phyloP scores from a whole-genome alignment of 176 grass and related monocot genomes.

The Oryza glumipatula region DNA sequence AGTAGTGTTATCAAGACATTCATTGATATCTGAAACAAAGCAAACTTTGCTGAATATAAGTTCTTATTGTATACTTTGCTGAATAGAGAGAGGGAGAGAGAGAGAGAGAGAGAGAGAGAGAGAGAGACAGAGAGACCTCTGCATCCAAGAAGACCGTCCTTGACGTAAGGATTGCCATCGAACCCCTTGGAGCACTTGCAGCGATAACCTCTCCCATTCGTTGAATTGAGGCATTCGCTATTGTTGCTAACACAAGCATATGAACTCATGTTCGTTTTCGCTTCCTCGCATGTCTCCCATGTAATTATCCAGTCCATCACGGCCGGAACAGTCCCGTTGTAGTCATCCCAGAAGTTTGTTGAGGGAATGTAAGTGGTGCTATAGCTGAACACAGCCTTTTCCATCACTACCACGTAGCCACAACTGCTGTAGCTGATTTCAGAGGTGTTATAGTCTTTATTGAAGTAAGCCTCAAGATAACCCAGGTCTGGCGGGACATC shows the following conservation, averaged over 20 bases:
- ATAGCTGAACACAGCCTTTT: neutral
- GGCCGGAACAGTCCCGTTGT: neutral
- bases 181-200: constrained; percentile 18
- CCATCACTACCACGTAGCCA: constrained; percentile 19
- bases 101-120: too few relatives aligned
- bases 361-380: neutral
- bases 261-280: neutral
- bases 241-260: constrained; percentile 31
- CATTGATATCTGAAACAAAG: constrained; percentile 19
- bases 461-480: neutral
- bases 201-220: neutral
- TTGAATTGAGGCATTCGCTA: neutral
- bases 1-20: neutral
- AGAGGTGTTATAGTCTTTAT: neutral
- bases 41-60: neutral
- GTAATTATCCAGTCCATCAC: constrained; percentile 26
- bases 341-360: neutral
- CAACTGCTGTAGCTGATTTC: neutral
- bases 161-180: constrained; percentile 40
- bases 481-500: neutral
- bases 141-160: constrained; percentile 13
- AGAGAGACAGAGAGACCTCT: constrained; percentile 3
- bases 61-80: neutral
- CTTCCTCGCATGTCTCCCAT: neutral
- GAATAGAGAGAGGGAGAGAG: too few relatives aligned